These are phyloP conservation scores for Populus simonii DNA, from an alignment of 345 rosid species.

Conservation along the genomic window DNA sequence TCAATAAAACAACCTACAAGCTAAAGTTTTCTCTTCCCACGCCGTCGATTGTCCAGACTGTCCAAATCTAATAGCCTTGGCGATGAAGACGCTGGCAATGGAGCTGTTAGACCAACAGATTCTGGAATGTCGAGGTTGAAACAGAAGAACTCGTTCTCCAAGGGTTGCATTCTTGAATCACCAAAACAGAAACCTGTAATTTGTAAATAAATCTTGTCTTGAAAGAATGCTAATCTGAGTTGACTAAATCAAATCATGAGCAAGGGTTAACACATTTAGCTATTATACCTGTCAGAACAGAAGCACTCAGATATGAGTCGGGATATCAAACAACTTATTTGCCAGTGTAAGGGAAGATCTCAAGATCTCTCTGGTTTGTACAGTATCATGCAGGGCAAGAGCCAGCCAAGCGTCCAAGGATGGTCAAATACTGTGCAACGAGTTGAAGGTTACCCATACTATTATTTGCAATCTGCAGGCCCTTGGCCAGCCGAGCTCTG, in stretches of 20 bases:
- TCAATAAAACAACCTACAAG: neutral
- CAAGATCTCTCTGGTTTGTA: constrained; percentile 90
- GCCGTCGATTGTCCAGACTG: constrained; percentile 20
- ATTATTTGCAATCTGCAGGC: constrained; percentile 85
- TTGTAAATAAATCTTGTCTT: neutral
- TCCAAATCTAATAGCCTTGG: constrained; percentile 48
- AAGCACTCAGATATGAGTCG: constrained; percentile 97
- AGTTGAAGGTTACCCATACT: constrained; percentile 97
- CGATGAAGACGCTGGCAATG: constrained; percentile 45
- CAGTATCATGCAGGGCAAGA: constrained; percentile 85
- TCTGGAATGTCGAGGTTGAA: constrained; percentile 78
- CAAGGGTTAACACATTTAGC: neutral
- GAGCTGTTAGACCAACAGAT: constrained; percentile 68
- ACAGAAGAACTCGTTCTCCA: neutral
- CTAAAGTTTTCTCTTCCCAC: constrained; percentile 27
- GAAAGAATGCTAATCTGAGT: neutral
- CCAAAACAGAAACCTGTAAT: neutral
- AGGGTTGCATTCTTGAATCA: neutral
- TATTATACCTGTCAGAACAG: constrained; percentile 71
- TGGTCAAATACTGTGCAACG: constrained; percentile 84
- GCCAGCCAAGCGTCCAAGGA: constrained; percentile 76
- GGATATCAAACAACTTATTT: constrained; percentile 82
- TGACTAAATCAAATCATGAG: neutral
- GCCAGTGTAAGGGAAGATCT: constrained; percentile 89
- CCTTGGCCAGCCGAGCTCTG: constrained; percentile 91